Evolutionary conservation across 1,284 basidiomycete genomes (phyloP).

Genomic region (Rhodotorula sp.): DNA sequence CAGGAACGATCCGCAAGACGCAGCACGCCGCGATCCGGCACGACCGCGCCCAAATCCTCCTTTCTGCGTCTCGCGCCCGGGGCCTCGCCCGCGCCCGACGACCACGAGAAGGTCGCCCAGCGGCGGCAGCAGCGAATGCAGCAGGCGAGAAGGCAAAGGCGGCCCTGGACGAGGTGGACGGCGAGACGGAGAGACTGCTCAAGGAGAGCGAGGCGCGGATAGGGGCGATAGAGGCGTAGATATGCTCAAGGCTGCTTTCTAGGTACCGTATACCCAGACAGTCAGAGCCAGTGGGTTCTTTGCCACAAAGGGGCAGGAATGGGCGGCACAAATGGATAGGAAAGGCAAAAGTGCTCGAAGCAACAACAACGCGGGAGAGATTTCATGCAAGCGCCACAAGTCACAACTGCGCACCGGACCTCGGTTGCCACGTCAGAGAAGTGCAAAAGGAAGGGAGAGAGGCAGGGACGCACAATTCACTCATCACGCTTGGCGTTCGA

Average conservation of each 20-base stretch:
- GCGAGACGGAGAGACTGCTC: conserved; percentile 10
- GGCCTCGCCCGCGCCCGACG: background rate
- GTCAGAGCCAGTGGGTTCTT: background rate
- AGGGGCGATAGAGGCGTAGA: conserved; percentile 33
- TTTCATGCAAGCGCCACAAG: no score
- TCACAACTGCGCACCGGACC: no score
- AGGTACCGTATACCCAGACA: background rate
- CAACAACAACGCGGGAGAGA: no score
- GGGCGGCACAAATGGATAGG: no score
- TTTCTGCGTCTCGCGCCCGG: background rate
- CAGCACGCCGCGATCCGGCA: conserved; percentile 44
- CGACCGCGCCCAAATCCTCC: conserved; percentile 42
- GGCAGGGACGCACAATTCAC: no score
- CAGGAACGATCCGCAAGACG: conserved; percentile 46
- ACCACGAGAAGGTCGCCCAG: background rate
- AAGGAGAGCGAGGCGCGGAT: conserved; percentile 26
- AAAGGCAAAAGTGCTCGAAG: no score
- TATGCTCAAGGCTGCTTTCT: no score
- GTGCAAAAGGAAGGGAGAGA: no score
- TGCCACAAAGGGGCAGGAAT: no score
- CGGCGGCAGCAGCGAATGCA: no score
- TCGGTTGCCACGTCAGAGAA: no score
- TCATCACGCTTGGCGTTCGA: no score
- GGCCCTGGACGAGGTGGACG: background rate
- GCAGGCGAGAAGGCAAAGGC: background rate